Percentiles rank a stretch among this genome's conserved stretches.
Evolutionary conservation across 2,329 filamentous ascomycete genomes (phyloP).

Genomic region (Pestalotiopsis sp.): DNA sequence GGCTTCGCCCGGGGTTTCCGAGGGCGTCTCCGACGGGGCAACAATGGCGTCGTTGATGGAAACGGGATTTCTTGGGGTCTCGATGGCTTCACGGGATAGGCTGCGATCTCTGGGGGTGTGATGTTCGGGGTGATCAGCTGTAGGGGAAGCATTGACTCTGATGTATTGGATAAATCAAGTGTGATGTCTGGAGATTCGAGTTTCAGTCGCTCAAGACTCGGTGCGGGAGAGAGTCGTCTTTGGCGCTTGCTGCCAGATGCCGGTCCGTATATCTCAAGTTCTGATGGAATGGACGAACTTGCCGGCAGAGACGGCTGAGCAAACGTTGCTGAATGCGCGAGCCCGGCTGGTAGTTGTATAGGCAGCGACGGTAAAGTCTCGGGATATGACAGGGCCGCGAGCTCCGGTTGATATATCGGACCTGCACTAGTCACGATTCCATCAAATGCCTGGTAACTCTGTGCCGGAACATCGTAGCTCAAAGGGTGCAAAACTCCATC

Average conservation of each 20-base stretch:
- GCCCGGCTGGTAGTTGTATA: background rate
- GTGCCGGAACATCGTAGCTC: conserved; percentile 23
- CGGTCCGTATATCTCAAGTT: conserved; percentile 8
- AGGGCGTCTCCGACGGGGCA: conserved; percentile 28
- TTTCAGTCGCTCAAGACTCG: conserved; percentile 18
- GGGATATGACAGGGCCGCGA: conserved; percentile 15
- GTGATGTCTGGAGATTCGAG: conserved; percentile 26
- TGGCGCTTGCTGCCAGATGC: conserved; percentile 6
- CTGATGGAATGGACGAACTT: background rate
- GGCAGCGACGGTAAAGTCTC: conserved; percentile 17
- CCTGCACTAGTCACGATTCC: conserved; percentile 15
- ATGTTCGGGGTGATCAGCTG: conserved; percentile 25
- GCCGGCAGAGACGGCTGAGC: background rate
- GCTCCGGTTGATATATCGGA: conserved; percentile 18
- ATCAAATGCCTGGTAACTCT: conserved; percentile 25
- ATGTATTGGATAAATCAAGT: conserved; percentile 28
- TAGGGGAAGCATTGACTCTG: conserved; percentile 26
- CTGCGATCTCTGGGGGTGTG: conserved; percentile 17
- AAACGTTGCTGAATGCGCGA: background rate
- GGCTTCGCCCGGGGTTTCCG: conserved; percentile 26
- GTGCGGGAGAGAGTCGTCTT: conserved; percentile 15
- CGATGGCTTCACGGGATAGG: background rate
- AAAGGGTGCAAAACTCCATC: conserved; percentile 25
- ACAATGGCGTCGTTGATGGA: conserved; percentile 15
- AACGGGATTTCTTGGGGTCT: conserved; percentile 12